Evolutionary conservation across 352 stramenopile species (phyloP).

Genomic region (Hyaloperonospora brassicae): DNA sequence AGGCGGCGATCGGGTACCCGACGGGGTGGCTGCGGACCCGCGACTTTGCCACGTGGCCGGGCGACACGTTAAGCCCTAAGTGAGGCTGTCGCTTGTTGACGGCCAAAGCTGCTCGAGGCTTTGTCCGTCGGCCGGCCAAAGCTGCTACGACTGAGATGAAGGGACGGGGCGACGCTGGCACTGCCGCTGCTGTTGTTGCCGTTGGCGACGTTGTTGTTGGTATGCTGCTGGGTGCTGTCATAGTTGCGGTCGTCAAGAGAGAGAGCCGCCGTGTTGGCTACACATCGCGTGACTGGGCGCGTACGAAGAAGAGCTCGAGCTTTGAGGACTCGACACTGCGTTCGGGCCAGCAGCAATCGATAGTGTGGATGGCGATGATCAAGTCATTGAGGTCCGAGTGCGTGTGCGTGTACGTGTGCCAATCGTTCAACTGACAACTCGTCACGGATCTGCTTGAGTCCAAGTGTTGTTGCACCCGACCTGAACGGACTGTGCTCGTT

Average conservation of each 20-base stretch:
- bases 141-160: slow-evolving; percentile 1
- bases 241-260: slow-evolving; percentile 31
- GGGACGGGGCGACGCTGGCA: not conserved
- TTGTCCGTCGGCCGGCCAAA: slow-evolving; percentile 18
- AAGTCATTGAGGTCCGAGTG: no score
- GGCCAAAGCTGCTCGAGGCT: slow-evolving; percentile 20
- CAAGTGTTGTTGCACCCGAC: no score
- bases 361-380: no score
- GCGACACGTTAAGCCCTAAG: slow-evolving; percentile 52
- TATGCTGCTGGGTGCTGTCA: slow-evolving; percentile 26
- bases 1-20: slow-evolving; percentile 50
- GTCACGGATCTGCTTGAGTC: no score
- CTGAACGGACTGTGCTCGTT: no score
- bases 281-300: slow-evolving; percentile 19
- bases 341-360: no score
- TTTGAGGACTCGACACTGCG: no score
- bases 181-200: slow-evolving; percentile 14
- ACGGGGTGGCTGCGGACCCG: slow-evolving; percentile 49
- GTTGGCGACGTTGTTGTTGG: slow-evolving; percentile 33
- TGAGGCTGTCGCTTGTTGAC: slow-evolving; percentile 31
- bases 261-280: slow-evolving; percentile 33
- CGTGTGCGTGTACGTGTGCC: no score
- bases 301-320: not conserved
- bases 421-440: no score
- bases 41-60: slow-evolving; percentile 59